phyloP scores from a whole-genome alignment of 2,329 filamentous ascomycete genomes.

The Plectosphaerella cucumerina region DNA sequence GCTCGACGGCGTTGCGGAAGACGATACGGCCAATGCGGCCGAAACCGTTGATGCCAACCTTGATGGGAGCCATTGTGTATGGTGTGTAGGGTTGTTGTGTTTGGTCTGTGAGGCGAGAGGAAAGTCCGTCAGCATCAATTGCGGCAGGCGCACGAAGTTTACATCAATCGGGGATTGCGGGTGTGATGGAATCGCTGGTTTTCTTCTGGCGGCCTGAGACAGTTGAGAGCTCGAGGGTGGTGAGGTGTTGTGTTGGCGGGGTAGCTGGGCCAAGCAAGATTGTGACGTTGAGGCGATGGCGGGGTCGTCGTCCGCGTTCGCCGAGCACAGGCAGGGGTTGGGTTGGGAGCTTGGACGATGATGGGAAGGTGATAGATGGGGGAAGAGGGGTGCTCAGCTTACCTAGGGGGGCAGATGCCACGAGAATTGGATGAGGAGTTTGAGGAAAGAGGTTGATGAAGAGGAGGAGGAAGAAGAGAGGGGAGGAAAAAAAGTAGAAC shows the following conservation, averaged over 20 bases:
- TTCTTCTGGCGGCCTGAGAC: not conserved
- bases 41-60: slow-evolving; percentile 99
- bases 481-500: not conserved
- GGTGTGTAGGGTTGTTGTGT: not conserved
- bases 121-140: slow-evolving; percentile 3
- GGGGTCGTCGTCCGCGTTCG: not conserved
- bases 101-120: slow-evolving; percentile 3
- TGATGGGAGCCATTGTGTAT: slow-evolving; percentile 45
- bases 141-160: not conserved
- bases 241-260: not conserved
- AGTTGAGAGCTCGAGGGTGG: not conserved
- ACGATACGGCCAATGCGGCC: slow-evolving; percentile 99
- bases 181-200: not conserved
- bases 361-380: not conserved
- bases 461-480: not conserved
- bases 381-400: not conserved
- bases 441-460: not conserved
- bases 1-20: slow-evolving; percentile 96
- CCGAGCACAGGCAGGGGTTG: not conserved
- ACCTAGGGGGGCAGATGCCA: not conserved
- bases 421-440: not conserved
- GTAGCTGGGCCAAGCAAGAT: not conserved
- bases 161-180: not conserved
- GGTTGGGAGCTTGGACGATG: not conserved
- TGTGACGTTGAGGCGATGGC: not conserved